phyloP scores from a whole-genome alignment of 148 eudicot genomes.

The Diospyros kaki region DNA sequence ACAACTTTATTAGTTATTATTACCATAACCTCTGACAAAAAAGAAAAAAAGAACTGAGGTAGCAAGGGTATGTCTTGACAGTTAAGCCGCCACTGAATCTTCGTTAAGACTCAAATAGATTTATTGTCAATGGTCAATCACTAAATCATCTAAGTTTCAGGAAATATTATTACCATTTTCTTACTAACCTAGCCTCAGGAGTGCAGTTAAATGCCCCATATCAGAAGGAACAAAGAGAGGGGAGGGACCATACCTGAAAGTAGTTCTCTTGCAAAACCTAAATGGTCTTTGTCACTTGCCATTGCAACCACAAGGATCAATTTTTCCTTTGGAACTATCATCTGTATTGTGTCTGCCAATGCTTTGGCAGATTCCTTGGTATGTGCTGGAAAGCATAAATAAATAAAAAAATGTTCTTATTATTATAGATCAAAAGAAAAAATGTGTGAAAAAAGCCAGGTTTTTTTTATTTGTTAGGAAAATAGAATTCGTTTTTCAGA shows the following conservation, averaged over 20 bases:
- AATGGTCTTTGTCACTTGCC: conserved; percentile 97
- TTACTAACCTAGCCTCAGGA: neutral
- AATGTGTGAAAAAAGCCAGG: no score
- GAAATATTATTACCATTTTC: neutral
- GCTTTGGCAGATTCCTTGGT: conserved; percentile 91
- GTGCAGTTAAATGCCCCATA: neutral
- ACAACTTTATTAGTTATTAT: neutral
- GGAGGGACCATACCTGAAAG: conserved; percentile 40
- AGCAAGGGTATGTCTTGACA: no score
- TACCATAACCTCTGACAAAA: no score
- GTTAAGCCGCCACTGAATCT: no score
- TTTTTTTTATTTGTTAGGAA: no score
- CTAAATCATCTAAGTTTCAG: neutral
- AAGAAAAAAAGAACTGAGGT: no score
- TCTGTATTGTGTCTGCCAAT: conserved; percentile 56
- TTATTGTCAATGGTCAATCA: neutral
- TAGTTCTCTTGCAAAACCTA: conserved; percentile 73
- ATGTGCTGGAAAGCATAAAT: conserved; percentile 59
- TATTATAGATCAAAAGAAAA: no score
- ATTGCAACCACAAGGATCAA: conserved; percentile 83
- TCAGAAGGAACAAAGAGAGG: neutral
- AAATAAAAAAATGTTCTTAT: neutral
- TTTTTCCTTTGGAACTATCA: conserved; percentile 41
- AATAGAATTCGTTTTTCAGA: no score
- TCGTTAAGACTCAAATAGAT: no score